Base-by-base conservation (phyloP, 2,329 filamentous ascomycete species). In the Dothidotthia symphoricarpi region DNA sequence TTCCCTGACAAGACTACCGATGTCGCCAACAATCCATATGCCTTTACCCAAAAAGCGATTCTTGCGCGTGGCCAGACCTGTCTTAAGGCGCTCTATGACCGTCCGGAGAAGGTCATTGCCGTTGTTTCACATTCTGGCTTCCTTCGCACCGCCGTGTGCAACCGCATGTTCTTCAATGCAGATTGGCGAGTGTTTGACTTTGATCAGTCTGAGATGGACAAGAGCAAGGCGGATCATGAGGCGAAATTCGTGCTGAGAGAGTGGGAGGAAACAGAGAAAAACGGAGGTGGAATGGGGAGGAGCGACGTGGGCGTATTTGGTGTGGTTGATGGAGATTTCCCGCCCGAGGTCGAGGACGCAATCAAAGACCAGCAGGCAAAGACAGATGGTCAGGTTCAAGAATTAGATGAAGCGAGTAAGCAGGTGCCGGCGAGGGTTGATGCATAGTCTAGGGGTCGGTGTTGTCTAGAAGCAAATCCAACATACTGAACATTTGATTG, bases 61-160 rank as follows among this genome's bases (percentile, higher is more conserved):
- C 59, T 84, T 3, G 68, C 66, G 0, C 76, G 83, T 10, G 82
- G 75, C 0, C 73, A 75, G 49, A 59, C 63, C 0, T 72, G 70
- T 28, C 69, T 85, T 2, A 63, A 66, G 22, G 68, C 70, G 16
- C 67, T 86, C 16, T 69, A 75, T 43, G 48, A 52, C 10, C 70
- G 81, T 0, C 73, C 75, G 0, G 81, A 85, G 63, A 78, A 78
- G 49, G 70, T 81, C 34, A 73, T 86, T 36, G 71, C 82, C 8
- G 81, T 85, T 0, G 80, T 86, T 3, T 78, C 77, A 2, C 82
- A 85, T 63, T 80, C 81, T 2, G 80, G 75, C 0, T 85, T 85
- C 57, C 51, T 85, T 45, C 68, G 81, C n/a, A 59, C 70, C 3
- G 78, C 73, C 7, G 73, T 85, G 6, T 74, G 71, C 7, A 75